phyloP scores from a whole-genome alignment of 345 rosid genomes.

The Eucalyptus curtisii region DNA sequence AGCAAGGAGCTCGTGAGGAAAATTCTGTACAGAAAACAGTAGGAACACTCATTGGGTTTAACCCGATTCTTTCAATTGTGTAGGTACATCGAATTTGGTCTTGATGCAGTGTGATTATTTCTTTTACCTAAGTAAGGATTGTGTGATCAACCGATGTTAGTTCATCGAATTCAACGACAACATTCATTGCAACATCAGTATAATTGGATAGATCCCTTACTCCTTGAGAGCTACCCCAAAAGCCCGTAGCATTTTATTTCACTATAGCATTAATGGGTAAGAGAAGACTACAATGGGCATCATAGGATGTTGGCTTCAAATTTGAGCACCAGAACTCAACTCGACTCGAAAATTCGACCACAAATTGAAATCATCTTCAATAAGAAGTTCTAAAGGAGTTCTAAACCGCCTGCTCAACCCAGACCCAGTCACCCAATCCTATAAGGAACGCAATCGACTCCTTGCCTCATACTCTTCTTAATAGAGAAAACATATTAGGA shows the following conservation, averaged over 20 bases:
- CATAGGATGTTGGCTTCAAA: neutral
- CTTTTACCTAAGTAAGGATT: neutral
- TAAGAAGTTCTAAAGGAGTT: neutral
- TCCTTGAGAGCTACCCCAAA: neutral
- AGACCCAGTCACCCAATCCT: neutral
- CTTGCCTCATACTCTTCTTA: too few relatives aligned
- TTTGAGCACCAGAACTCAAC: neutral
- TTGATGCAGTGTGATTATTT: neutral
- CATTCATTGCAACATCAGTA: conserved; percentile 7
- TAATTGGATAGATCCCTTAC: neutral
- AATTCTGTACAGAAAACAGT: neutral
- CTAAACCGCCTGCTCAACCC: neutral
- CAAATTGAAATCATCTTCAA: neutral
- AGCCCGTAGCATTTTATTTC: neutral
- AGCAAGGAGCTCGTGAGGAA: neutral
- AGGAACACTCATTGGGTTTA: neutral
- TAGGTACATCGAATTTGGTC: neutral
- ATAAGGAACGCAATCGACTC: neutral
- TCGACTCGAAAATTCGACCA: neutral
- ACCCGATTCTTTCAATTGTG: neutral
- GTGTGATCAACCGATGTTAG: neutral
- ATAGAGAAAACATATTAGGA: too few relatives aligned
- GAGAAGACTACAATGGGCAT: neutral
- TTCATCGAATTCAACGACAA: neutral
- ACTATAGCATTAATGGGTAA: neutral